Conservation (phyloP, 2,329 filamentous ascomycete species). For the Coniochaeta prunicola region DNA sequence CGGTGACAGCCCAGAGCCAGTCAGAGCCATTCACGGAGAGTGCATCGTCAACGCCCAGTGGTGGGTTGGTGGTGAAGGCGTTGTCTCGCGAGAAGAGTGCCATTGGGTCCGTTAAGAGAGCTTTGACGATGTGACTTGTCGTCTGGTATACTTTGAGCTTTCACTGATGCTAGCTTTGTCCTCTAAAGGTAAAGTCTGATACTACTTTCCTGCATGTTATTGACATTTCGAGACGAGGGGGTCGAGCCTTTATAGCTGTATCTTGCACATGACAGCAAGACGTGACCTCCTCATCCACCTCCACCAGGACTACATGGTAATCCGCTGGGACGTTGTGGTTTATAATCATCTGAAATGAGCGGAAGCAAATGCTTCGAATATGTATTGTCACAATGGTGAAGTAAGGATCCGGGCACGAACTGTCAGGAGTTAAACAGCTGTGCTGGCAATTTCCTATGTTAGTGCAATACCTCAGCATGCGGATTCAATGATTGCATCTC, state of each 20-base stretch:
- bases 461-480: too few relatives aligned
- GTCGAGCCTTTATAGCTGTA: background rate
- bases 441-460: too few relatives aligned
- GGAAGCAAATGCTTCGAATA: background rate
- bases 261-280: background rate
- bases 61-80: constrained; percentile 38
- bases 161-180: too few relatives aligned
- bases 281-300: background rate
- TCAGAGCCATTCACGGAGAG: constrained; percentile 40
- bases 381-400: too few relatives aligned
- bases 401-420: too few relatives aligned
- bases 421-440: too few relatives aligned
- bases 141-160: too few relatives aligned
- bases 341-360: background rate
- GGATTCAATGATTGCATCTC: too few relatives aligned
- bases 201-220: too few relatives aligned
- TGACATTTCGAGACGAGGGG: background rate
- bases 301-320: background rate
- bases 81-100: constrained; percentile 23
- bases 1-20: constrained; percentile 49
- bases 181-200: too few relatives aligned
- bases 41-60: constrained; percentile 25
- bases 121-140: too few relatives aligned
- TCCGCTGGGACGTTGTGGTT: background rate
- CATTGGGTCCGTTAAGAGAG: background rate